A percentile compares a stretch with the other conserved stretches of the same genome.
Conservation (phyloP, 176 grass and related monocot species). For the Hyparrhenia diplandra region DNA sequence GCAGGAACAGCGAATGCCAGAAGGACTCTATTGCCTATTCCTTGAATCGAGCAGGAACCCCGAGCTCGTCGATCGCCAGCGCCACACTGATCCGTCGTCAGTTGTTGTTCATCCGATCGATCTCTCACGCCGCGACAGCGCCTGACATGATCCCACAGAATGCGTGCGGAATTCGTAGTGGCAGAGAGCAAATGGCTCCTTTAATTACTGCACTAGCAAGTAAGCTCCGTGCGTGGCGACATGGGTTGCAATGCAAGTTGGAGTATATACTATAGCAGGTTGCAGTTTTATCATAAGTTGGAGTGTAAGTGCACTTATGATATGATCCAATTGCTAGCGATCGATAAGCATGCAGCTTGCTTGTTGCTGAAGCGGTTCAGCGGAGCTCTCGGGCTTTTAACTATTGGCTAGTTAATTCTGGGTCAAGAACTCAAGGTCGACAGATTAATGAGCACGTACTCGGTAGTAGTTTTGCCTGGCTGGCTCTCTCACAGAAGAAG, state of each 20-base stretch:
- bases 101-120: background rate
- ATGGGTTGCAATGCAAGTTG: background rate
- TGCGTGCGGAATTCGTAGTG: slow-evolving; percentile 20
- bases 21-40: background rate
- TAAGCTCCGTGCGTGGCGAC: background rate
- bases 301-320: too few species aligned
- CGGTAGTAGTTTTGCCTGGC: too few species aligned
- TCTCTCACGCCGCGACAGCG: background rate
- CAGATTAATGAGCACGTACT: too few species aligned
- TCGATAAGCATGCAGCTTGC: too few species aligned
- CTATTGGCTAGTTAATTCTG: too few species aligned
- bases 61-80: background rate
- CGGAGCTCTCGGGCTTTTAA: too few species aligned
- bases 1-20: slow-evolving; percentile 2
- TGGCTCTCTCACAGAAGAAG: background rate
- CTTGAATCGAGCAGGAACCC: background rate
- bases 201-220: slow-evolving; percentile 6
- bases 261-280: too few species aligned
- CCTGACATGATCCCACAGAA: slow-evolving; percentile 46
- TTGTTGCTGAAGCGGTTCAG: too few species aligned
- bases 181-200: slow-evolving; percentile 6
- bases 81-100: background rate
- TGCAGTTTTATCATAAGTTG: too few species aligned
- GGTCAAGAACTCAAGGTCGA: too few species aligned
- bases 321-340: background rate